Evolutionary conservation across 2,329 filamentous ascomycete genomes (phyloP).

Genomic region (Aspergillus novofumigatus): DNA sequence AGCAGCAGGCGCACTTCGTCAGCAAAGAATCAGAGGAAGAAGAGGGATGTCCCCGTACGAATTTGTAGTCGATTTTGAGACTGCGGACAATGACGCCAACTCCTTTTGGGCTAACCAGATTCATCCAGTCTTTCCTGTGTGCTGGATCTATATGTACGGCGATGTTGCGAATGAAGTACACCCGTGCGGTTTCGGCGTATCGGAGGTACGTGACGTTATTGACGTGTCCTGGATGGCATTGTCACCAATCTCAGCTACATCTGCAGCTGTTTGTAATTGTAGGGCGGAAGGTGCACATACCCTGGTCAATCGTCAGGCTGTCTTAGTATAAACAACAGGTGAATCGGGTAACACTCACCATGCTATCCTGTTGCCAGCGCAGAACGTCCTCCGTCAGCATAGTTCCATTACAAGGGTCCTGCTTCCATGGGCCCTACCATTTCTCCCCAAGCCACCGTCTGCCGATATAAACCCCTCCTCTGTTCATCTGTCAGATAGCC

Average conservation of each 20-base stretch:
- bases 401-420: neutral
- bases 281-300: neutral
- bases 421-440: constrained; percentile 55
- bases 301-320: neutral
- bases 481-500: constrained; percentile 66
- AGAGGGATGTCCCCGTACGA: constrained; percentile 53
- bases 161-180: constrained; percentile 73
- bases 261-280: no score
- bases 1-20: neutral
- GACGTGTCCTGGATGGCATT: constrained; percentile 59
- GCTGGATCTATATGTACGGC: constrained; percentile 58
- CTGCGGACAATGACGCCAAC: constrained; percentile 74
- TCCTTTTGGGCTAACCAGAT: constrained; percentile 62
- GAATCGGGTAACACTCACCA: constrained; percentile 36
- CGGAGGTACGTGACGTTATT: constrained; percentile 83
- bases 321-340: neutral
- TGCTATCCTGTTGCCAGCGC: constrained; percentile 36
- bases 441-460: constrained; percentile 77
- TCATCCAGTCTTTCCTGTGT: constrained; percentile 61
- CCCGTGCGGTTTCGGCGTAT: constrained; percentile 75
- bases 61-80: constrained; percentile 82
- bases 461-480: constrained; percentile 59
- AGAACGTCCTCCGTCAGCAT: constrained; percentile 16
- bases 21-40: neutral
- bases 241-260: neutral